Base-by-base conservation (phyloP, 2,329 filamentous ascomycete species). In the Fusarium irregulare region DNA sequence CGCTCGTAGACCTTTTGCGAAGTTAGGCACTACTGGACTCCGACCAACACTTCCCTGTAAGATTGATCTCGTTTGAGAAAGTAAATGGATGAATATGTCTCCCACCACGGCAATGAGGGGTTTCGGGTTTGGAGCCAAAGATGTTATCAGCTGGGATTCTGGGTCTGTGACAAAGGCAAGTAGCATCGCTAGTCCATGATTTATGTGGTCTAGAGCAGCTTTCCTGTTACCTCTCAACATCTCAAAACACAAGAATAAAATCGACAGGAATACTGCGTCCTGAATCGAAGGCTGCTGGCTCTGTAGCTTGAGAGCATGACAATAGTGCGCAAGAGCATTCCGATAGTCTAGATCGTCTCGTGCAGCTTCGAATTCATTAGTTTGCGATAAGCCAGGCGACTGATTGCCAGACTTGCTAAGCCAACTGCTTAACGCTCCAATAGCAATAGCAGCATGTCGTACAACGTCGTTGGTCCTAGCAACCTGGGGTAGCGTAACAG, bases 241-340 rank as follows among this genome's bases (percentile, higher is more conserved):
- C 32, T 80, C 79, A 16, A 80, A 80, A 13, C 72, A 75, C 0
- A 80, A 49, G 2, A 77, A 63, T 5, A 80, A 44, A 0, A 80
- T 50, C 0, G 79, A 79, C 1, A 80, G 57, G 10, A 80, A 77
- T 0, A 79, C 53, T 0, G 78, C 70, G 21, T 78, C 76, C 6
- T 74, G 77, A 6, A 78, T 32, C 2, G 77, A 77, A 28, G 64
- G 48, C 0, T 70, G 66, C 7, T 75, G 62, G 16, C 69, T 75
- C n/a, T 76, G 73, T 11, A 78, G 50, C 46, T 74, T 79, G 9
- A 82, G 60, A 1, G 80, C 76, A 6, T 73, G 66, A 21, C 80
- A 79, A 51, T 82, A 80, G 54, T 80, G 77, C 4, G 73, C 68
- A 7, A 82, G 64, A 0, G 80, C 80, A 3, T 76, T 71, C 30